Percentiles rank a stretch among this genome's conserved stretches.
These are phyloP conservation scores for Syzygium jambos DNA, from an alignment of 345 rosid genomes.

Conservation along the genomic window DNA sequence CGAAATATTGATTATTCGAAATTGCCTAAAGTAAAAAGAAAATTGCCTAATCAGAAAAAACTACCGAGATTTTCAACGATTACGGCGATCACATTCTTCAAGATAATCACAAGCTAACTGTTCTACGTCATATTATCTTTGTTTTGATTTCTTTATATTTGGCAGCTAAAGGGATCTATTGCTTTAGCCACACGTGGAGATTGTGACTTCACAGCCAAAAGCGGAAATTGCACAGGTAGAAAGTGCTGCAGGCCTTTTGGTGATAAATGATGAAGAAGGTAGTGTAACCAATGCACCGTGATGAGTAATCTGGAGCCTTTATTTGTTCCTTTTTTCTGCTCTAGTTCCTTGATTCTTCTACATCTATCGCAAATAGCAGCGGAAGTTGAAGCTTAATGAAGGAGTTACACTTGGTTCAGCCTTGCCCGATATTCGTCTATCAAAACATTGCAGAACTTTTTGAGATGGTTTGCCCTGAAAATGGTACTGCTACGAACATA, in stretches of 20 bases:
- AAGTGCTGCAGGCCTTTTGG: constrained; percentile 78
- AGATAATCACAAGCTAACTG: too few relatives aligned
- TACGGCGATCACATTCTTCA: too few relatives aligned
- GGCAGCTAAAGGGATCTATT: constrained; percentile 54
- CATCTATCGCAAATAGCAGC: not conserved
- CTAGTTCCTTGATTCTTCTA: not conserved
- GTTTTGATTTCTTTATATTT: not conserved
- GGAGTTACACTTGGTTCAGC: not conserved
- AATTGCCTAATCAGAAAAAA: too few relatives aligned
- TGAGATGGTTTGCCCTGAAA: constrained; percentile 71
- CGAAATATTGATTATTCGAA: too few relatives aligned
- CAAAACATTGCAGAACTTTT: constrained; percentile 33
- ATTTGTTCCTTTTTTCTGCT: not conserved
- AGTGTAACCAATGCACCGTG: too few relatives aligned
- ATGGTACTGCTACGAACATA: constrained; percentile 41
- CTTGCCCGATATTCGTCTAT: not conserved
- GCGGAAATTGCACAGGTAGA: constrained; percentile 68
- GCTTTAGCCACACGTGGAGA: constrained; percentile 68
- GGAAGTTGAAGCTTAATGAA: not conserved
- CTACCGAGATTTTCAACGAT: too few relatives aligned
- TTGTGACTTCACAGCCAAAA: constrained; percentile 64
- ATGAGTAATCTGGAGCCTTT: constrained; percentile 8
- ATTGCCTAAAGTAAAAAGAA: too few relatives aligned
- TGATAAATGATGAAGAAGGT: too few relatives aligned
- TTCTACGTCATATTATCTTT: too few relatives aligned